Conservation (phyloP, 2,329 filamentous ascomycete species). For the Bipolaris gigantea region DNA sequence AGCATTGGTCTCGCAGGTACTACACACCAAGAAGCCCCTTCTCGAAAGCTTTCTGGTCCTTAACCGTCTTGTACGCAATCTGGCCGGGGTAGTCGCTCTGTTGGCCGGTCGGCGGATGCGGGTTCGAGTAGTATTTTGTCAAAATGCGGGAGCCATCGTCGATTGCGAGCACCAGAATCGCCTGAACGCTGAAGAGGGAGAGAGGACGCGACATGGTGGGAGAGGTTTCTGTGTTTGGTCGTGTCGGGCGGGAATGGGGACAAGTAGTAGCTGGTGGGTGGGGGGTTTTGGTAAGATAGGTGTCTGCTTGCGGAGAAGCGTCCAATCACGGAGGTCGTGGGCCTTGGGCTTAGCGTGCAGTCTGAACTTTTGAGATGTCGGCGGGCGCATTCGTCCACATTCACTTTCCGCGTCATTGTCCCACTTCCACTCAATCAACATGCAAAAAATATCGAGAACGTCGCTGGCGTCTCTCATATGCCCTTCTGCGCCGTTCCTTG, state of each 20-base stretch:
- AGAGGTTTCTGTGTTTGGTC: not conserved
- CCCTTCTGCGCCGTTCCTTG: constrained; percentile 42
- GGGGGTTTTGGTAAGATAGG: constrained; percentile 34
- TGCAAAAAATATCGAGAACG: constrained; percentile 27
- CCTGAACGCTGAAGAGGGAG: constrained; percentile 58
- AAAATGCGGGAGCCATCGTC: constrained; percentile 92
- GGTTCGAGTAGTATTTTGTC: constrained; percentile 85
- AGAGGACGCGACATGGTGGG: constrained; percentile 55
- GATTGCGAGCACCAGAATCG: constrained; percentile 59
- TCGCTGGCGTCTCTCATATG: constrained; percentile 38
- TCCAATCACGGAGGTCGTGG: constrained; percentile 30
- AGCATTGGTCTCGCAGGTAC: constrained; percentile 75
- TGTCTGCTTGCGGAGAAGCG: constrained; percentile 35
- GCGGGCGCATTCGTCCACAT: not conserved
- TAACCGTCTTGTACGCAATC: constrained; percentile 83
- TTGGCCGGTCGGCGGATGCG: constrained; percentile 66
- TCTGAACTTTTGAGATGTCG: constrained; percentile 14
- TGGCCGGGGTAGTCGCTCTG: constrained; percentile 62
- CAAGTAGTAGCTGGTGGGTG: constrained; percentile 15
- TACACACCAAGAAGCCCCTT: constrained; percentile 72
- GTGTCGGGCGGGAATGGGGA: constrained; percentile 9
- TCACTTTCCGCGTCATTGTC: not conserved
- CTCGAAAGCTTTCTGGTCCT: constrained; percentile 95
- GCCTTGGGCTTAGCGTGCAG: constrained; percentile 12
- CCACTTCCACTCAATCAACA: constrained; percentile 3